Percentiles rank a stretch among this genome's conserved stretches.
Conservation (phyloP, 2,329 filamentous ascomycete species). For the Colletotrichum sp. region DNA sequence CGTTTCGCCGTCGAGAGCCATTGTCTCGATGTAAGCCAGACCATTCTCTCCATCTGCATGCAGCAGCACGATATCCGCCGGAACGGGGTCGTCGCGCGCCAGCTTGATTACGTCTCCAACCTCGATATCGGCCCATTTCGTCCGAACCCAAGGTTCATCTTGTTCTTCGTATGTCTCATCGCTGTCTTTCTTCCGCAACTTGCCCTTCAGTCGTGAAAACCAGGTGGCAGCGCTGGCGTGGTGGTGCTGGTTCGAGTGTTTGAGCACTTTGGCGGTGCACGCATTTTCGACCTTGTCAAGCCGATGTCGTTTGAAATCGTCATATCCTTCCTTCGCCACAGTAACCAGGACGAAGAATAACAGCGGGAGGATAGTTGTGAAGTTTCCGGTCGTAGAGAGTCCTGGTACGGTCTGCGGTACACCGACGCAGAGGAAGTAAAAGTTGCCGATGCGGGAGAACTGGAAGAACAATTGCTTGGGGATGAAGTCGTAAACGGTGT, state of each 20-base stretch:
- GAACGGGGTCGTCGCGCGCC: slow-evolving; percentile 76
- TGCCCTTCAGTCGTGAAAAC: not conserved
- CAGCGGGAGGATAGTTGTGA: slow-evolving; percentile 76
- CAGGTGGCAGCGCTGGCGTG: not conserved
- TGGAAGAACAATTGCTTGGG: slow-evolving; percentile 86
- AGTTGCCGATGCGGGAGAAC: slow-evolving; percentile 86
- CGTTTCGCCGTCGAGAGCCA: slow-evolving; percentile 84
- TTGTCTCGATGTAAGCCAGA: slow-evolving; percentile 83
- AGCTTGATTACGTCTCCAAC: slow-evolving; percentile 57
- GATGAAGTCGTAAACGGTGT: slow-evolving; percentile 83
- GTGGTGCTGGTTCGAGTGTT: not conserved
- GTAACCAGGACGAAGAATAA: slow-evolving; percentile 81
- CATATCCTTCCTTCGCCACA: slow-evolving; percentile 85
- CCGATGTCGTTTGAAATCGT: slow-evolving; percentile 80
- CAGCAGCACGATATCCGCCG: slow-evolving; percentile 82
- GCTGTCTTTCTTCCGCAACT: slow-evolving; percentile 30
- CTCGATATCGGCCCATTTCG: slow-evolving; percentile 49
- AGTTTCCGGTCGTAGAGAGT: slow-evolving; percentile 76
- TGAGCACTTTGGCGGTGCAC: slow-evolving; percentile 46
- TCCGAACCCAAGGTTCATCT: slow-evolving; percentile 54
- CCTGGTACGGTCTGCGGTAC: slow-evolving; percentile 82
- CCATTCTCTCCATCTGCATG: slow-evolving; percentile 79
- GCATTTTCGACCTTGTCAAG: slow-evolving; percentile 84
- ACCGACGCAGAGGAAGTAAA: slow-evolving; percentile 84
- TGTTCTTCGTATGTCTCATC: slow-evolving; percentile 47